Base-by-base conservation (phyloP, 2,329 filamentous ascomycete species). In the Fusarium chlamydosporum region DNA sequence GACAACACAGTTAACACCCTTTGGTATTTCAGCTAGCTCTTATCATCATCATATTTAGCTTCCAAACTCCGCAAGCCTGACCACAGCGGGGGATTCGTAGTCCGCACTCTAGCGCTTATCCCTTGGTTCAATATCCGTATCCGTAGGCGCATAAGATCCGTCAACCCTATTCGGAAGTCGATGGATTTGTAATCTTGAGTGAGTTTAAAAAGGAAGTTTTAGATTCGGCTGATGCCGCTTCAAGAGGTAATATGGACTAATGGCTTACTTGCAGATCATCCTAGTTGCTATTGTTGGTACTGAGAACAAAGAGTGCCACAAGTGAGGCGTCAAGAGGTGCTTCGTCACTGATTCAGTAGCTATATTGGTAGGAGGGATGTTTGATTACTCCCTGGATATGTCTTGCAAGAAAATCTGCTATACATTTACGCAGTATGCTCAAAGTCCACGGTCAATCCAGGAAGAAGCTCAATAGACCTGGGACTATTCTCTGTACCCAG, bases 401-500 rank as follows among this genome's bases (percentile, higher is more conserved):
- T 11, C 4, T 29, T 6, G 4, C 29, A 29, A 29, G 8, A 29
- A 29, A 3, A 9, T 11, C 29, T 29, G 16, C 27, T 23, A 16
- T 27, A 23, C 11, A 42, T 16, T 23, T 70, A 65, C 26, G 41
- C 56, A 11, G 46, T 16, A 10, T 41, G 37, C 20, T 74, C 69
- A 61, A 74, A 71, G 15, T 72, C 67, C 0, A 74, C n/a, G 9
- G 66, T 51, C 11, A 74, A n/a, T 1, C 72, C 70, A 3, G 72
- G 69, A 35, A 74, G 59, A 26, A 74, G 42, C 31, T 74, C 59
- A 11, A 74, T 61, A 6, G 59, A 68, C 52, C 64, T 48, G 13
- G 72, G 72, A 20, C 72, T 74, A 16, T 70, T 51, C n/a, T 61
- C 52, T 11, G 65, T 74, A 2, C 72, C 72, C 18, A 74, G 7